A percentile compares a stretch with the other conserved stretches of the same genome.
phyloP scores from a whole-genome alignment of 192 early-diverging fungal genomes.

The Backusella macrospora region DNA sequence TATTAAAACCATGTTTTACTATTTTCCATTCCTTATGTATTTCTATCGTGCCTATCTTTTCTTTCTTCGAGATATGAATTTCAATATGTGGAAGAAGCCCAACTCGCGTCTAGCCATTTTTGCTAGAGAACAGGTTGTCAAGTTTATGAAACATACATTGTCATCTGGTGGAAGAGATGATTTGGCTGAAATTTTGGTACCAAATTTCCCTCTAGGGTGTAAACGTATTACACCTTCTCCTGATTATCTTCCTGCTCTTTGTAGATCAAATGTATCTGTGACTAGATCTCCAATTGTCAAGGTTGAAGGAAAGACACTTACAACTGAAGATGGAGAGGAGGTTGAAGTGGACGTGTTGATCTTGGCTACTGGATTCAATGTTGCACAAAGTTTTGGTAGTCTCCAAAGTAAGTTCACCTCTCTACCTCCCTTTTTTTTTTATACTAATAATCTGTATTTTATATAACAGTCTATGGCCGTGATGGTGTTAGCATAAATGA shows the following conservation, averaged over 20 bases:
- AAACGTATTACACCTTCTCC: constrained; percentile 36
- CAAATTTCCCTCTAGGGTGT: constrained; percentile 37
- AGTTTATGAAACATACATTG: constrained; percentile 1
- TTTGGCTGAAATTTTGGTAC: constrained; percentile 9
- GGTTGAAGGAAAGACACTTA: constrained; percentile 43
- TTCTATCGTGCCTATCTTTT: constrained; percentile 28
- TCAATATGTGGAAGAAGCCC: constrained; percentile 3
- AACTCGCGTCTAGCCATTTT: background rate
- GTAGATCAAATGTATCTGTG: constrained; percentile 43
- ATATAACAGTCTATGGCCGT: constrained; percentile 35
- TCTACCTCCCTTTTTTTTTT: background rate
- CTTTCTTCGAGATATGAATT: constrained; percentile 11
- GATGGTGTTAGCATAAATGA: constrained; percentile 24
- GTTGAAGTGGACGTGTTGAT: constrained; percentile 53
- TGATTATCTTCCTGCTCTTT: constrained; percentile 43
- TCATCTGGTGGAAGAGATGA: constrained; percentile 20
- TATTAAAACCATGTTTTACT: background rate
- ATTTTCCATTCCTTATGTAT: constrained; percentile 31
- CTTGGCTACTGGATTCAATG: constrained; percentile 57
- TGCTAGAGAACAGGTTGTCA: background rate
- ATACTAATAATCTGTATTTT: background rate
- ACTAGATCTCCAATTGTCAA: constrained; percentile 39
- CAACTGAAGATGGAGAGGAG: constrained; percentile 34
- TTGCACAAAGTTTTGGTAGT: constrained; percentile 36
- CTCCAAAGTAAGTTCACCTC: constrained; percentile 27